These are phyloP conservation scores for Paulownia fortunei DNA, from an alignment of 257 asterid species.

Conservation along the genomic window DNA sequence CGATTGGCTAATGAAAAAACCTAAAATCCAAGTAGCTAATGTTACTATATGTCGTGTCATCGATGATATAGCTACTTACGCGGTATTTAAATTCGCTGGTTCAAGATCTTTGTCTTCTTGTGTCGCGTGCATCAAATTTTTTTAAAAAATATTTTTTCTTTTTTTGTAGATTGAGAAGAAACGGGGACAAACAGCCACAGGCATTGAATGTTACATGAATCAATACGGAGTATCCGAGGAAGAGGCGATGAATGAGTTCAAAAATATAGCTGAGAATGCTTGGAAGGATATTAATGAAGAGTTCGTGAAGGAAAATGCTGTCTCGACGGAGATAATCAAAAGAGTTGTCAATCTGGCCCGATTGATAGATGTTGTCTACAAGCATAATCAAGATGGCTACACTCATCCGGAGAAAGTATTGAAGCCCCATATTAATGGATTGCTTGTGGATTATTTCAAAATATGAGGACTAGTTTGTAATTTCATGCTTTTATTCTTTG, in stretches of 20 bases:
- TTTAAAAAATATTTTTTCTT: not conserved
- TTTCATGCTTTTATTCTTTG: not conserved
- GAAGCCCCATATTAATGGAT: slow-evolving; percentile 24
- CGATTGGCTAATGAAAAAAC: slow-evolving; percentile 27
- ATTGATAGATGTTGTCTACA: slow-evolving; percentile 22
- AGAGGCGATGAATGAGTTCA: slow-evolving; percentile 10
- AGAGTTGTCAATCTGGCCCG: slow-evolving; percentile 18
- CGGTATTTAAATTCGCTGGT: slow-evolving; percentile 18
- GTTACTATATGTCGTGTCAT: no score
- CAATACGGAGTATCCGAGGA: slow-evolving; percentile 6
- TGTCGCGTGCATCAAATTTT: no score
- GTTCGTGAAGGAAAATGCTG: not conserved
- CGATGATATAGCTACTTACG: slow-evolving; percentile 31
- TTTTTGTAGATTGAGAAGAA: slow-evolving; percentile 16
- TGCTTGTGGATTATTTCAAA: slow-evolving; percentile 9
- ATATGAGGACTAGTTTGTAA: not conserved
- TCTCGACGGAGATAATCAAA: not conserved
- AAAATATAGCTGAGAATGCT: not conserved
- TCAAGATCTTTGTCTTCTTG: not conserved
- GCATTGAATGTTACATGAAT: slow-evolving; percentile 31
- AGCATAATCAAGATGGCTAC: no score
- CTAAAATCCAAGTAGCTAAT: slow-evolving; percentile 20
- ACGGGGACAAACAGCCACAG: slow-evolving; percentile 25
- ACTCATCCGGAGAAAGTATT: no score
- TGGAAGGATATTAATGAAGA: slow-evolving; percentile 27